Evolutionary conservation across 2,329 filamentous ascomycete genomes (phyloP).

Genomic region (Aspergillus brasiliensis): DNA sequence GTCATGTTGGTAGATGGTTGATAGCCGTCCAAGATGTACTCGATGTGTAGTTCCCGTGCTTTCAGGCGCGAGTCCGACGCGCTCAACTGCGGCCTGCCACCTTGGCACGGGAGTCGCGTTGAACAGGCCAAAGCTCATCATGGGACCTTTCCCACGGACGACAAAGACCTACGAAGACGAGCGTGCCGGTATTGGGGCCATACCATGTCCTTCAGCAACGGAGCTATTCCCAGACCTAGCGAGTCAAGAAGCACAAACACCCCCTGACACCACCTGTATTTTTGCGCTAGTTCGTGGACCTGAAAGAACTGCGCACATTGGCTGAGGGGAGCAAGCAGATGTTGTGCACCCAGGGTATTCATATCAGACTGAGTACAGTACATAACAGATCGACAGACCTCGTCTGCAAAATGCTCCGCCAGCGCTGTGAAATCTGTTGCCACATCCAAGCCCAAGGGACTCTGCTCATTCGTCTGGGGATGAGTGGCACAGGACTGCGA

Average conservation of each 20-base stretch:
- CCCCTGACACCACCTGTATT: constrained; percentile 22
- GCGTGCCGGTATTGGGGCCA: constrained; percentile 22
- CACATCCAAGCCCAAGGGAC: not conserved
- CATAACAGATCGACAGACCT: constrained; percentile 22
- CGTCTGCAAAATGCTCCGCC: constrained; percentile 21
- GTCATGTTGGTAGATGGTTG: not conserved
- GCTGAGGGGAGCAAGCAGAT: constrained; percentile 22
- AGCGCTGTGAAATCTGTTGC: constrained; percentile 15
- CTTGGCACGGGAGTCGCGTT: not conserved
- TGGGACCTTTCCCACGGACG: not conserved
- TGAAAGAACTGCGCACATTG: constrained; percentile 23
- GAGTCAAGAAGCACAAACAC: constrained; percentile 19
- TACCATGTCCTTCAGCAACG: constrained; percentile 24
- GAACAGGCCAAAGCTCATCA: not conserved
- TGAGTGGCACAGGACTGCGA: not conserved
- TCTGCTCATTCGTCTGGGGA: not conserved
- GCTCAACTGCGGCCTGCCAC: not conserved
- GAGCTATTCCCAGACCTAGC: constrained; percentile 21
- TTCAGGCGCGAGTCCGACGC: not conserved
- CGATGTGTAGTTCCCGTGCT: no score
- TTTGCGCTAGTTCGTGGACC: constrained; percentile 14
- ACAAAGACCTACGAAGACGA: constrained; percentile 6
- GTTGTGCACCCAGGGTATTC: constrained; percentile 23
- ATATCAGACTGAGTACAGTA: constrained; percentile 22
- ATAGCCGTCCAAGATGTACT: not conserved